A percentile compares a stretch with the other conserved stretches of the same genome.
phyloP scores from a whole-genome alignment of 257 asterid species.

The Cordia subcordata region DNA sequence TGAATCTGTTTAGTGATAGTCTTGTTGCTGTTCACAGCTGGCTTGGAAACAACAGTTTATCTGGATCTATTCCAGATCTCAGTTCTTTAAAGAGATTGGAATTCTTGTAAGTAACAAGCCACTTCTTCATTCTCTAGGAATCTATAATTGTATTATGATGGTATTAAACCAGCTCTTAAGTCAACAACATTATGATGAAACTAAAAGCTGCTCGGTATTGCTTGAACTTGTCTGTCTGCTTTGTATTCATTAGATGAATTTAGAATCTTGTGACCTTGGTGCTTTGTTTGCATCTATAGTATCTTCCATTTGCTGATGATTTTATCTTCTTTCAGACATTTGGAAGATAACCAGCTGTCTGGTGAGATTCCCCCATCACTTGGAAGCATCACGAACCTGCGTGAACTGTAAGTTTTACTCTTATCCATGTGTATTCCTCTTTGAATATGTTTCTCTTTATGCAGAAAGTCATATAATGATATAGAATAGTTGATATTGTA shows the following conservation, averaged over 20 bases:
- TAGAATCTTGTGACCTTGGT: too few species aligned
- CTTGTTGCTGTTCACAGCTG: conserved; percentile 42
- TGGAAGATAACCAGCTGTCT: conserved; percentile 63
- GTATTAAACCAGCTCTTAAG: too few species aligned
- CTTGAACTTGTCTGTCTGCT: too few species aligned
- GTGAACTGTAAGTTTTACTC: conserved; percentile 62
- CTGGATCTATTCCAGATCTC: conserved; percentile 75
- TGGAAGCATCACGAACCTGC: conserved; percentile 41
- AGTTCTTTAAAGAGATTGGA: conserved; percentile 55
- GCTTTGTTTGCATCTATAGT: too few species aligned
- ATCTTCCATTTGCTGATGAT: conserved; percentile 1
- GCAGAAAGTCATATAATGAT: too few species aligned
- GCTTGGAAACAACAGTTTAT: conserved; percentile 71
- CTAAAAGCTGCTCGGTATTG: too few species aligned
- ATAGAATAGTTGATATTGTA: too few species aligned
- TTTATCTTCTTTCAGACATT: conserved; percentile 50
- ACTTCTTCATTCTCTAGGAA: background rate
- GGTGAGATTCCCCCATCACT: conserved; percentile 71
- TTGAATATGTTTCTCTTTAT: too few species aligned
- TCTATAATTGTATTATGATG: background rate
- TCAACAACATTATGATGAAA: too few species aligned
- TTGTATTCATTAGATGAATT: too few species aligned
- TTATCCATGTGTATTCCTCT: too few species aligned
- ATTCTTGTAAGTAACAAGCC: conserved; percentile 55
- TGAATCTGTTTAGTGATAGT: too few species aligned